Conservation (phyloP, 108 stramenopile species). For the Licmophora abbreviata region DNA sequence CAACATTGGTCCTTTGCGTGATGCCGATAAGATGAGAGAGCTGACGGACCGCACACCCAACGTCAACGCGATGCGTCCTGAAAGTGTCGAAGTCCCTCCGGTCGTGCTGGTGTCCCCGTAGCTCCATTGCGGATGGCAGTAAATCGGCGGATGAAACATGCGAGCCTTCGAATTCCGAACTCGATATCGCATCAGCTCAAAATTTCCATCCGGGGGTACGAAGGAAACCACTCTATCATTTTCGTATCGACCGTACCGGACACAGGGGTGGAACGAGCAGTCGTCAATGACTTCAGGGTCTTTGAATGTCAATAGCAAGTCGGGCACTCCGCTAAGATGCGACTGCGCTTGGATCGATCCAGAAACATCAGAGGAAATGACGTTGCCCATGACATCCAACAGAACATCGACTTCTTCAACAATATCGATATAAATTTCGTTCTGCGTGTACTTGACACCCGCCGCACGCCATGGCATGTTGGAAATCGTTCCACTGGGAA, state of each 20-base stretch:
- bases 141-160: slow-evolving; percentile 66
- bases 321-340: slow-evolving; percentile 91
- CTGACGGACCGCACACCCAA: slow-evolving; percentile 57
- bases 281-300: slow-evolving; percentile 90
- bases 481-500: slow-evolving; percentile 88
- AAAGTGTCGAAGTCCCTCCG: slow-evolving; percentile 11
- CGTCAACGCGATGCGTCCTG: slow-evolving; percentile 44
- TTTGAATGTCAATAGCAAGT: slow-evolving; percentile 86
- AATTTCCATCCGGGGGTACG: slow-evolving; percentile 97
- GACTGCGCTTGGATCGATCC: slow-evolving; percentile 88
- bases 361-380: slow-evolving; percentile 88
- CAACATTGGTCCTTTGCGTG: slow-evolving; percentile 58
- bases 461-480: slow-evolving; percentile 98
- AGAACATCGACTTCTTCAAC: slow-evolving; percentile 96
- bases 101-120: slow-evolving; percentile 22
- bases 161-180: slow-evolving; percentile 22
- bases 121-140: slow-evolving; percentile 66
- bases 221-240: slow-evolving; percentile 89
- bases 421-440: slow-evolving; percentile 98
- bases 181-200: slow-evolving; percentile 96
- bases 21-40: slow-evolving; percentile 47
- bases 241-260: slow-evolving; percentile 90
- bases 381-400: slow-evolving; percentile 70
- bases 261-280: slow-evolving; percentile 98
- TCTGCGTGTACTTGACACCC: slow-evolving; percentile 86